Evolutionary conservation across 1,139 yeast genomes (phyloP), one percentile per base, ranked within the genome.

Genomic region (Blastobotrys proliferans): DNA sequence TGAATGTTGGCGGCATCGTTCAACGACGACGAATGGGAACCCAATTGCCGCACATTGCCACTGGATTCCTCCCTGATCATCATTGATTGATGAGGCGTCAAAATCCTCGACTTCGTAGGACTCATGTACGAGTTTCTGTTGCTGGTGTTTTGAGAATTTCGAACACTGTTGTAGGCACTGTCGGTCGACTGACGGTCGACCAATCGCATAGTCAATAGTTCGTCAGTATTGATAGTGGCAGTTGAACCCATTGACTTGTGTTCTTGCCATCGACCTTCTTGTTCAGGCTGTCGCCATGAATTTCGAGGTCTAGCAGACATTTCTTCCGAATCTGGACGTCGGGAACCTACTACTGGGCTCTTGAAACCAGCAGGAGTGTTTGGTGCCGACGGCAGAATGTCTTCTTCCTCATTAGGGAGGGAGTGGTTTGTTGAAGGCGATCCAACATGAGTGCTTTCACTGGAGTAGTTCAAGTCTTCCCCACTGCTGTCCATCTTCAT

Each of bases 171-270:
- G 21, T n/a, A 17, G 19, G 16, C 14, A 25, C 36, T 30, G 46
- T 51, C 32, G 33, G 45, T 25, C 28, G 47, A 38, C 51, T 52
- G 45, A 42, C 55, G 49, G 35, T 62, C 63, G 6, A 86, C 90
- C 40, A 86, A 68, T 55, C 90, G 75, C 30, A 92, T 87, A 8
- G 88, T 83, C 57, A 87, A 74, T 37, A 88, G 70, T 61, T 87
- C 94, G 45, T 82, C 88, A 0, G 96, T 85, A 38, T 92, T 81
- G 21, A 88, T 92, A 0, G 96, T 87, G 27, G 92, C 90, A 51
- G 84, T 58, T 0, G 96, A 84, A 26, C 76, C 77, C 47, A 78
- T 71, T 16, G 94, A 83, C 39, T 76, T 78, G 53, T 83, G 73
- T 36, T 73, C 70, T 48, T 71, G 72, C 67, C 73, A 66, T 45